Base-by-base conservation (phyloP, 768 basidiomycete species). In the Phallus indusiatus region DNA sequence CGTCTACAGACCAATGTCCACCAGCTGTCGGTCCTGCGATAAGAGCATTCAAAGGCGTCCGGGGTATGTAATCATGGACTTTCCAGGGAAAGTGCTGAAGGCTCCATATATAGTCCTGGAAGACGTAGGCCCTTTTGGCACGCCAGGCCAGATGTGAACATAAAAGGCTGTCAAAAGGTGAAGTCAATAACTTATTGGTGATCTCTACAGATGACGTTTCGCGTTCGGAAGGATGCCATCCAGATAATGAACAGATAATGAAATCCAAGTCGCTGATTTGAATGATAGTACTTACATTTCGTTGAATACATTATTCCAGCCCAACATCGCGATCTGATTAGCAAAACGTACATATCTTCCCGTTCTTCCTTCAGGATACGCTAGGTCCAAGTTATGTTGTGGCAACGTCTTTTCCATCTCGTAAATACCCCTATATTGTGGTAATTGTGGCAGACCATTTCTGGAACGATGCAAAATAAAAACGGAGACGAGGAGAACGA, bases 41-140 rank as follows among this genome's bases (percentile, higher is more conserved):
- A 61, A 83, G 81, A 1, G 83, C 81, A 49, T 83, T 81, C 42
- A 85, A 64, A 0, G 84, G 84, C 1, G 76, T 77, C n/a, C 62
- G 70, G 1, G 75, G 72, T 50, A 83, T 73, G n/a, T 54, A 9
- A 35, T 9, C 22, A 20, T n/a, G 4, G 22, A 46, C 9, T 17
- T 62, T 73, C 75, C 77, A 0, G 75, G 76, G 0, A 80, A 74
- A 33, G 82, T 80, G 58, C 81, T 80, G 3, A 69, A 61, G 46
- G 75, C 77, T n/a, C 76, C 78, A 78, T 12, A 55, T 77, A 66
- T 65, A 84, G 0, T 71, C 69, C 0, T 74, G 71, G 53, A 79
- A 80, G 8, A 77, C 75, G 9, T 81, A 81, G 8, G 77, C 71
- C 0, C 71, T 70, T 10, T 75, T 70, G 4, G 67, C 76, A 42